Percentiles rank a stretch among this genome's conserved stretches.
phyloP scores from a whole-genome alignment of 305 asterid genomes.

The Fraxinus baroniana region DNA sequence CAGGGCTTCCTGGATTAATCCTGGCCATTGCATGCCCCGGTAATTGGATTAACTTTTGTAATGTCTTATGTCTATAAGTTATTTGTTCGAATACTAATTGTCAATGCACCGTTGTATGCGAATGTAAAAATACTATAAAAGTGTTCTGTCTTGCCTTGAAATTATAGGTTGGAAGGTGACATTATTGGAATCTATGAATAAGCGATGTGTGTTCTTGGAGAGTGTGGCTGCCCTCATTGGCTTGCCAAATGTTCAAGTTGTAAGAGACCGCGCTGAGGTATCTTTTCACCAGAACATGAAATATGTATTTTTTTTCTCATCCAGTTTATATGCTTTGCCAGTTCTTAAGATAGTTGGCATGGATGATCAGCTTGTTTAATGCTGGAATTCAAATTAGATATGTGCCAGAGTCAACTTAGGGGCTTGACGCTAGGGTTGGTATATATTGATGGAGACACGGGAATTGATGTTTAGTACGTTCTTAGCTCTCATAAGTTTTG shows the following conservation, averaged over 20 bases:
- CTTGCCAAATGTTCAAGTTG: conserved; percentile 68
- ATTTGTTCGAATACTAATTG: neutral
- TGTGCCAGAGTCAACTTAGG: neutral
- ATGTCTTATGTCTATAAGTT: neutral
- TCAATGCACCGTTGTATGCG: neutral
- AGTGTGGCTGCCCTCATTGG: conserved; percentile 55
- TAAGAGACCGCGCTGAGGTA: conserved; percentile 91
- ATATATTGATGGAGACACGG: neutral
- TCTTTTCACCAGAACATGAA: neutral
- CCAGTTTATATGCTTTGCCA: neutral
- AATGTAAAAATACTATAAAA: neutral
- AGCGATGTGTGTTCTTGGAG: conserved; percentile 88
- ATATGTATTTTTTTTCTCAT: neutral
- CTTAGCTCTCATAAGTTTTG: neutral
- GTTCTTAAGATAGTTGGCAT: neutral
- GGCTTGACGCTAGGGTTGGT: neutral
- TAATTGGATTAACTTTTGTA: conserved; percentile 18
- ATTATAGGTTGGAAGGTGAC: conserved; percentile 84
- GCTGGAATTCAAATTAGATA: conserved; percentile 1
- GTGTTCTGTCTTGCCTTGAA: neutral
- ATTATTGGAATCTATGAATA: conserved; percentile 79
- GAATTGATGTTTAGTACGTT: neutral
- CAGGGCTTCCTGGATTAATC: conserved; percentile 90
- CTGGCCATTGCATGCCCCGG: conserved; percentile 92
- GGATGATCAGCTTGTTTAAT: neutral